These are phyloP conservation scores for Paramarasmius palmivorus DNA, from an alignment of 1,284 basidiomycete genomes.

Conservation along the genomic window DNA sequence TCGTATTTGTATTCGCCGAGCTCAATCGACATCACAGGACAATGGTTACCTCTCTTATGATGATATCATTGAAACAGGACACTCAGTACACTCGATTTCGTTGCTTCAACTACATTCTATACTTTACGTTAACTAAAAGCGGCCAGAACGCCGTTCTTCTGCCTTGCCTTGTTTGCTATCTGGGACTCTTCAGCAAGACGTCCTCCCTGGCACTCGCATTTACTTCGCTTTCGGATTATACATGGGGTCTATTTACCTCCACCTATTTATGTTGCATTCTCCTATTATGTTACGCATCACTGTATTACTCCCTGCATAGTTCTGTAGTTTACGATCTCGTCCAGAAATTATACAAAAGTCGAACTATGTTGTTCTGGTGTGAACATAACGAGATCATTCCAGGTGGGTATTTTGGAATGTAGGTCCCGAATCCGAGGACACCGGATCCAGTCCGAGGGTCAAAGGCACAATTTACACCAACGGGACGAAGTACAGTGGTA, in stretches of 20 bases:
- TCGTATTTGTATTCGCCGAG: slow-evolving; percentile 9
- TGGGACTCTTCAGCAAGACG: neutral
- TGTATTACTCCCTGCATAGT: neutral
- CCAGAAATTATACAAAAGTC: too few relatives aligned
- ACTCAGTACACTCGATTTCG: neutral
- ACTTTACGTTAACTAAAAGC: too few relatives aligned
- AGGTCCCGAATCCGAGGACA: too few relatives aligned
- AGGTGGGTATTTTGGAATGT: too few relatives aligned
- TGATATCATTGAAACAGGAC: slow-evolving; percentile 5
- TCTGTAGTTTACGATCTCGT: neutral
- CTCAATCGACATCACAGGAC: slow-evolving; percentile 44
- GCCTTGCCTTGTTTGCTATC: slow-evolving; percentile 1
- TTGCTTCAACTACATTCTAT: neutral
- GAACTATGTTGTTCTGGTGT: too few relatives aligned
- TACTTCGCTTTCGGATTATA: neutral
- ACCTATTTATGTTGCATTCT: neutral
- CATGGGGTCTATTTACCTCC: neutral
- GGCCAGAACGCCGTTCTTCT: too few relatives aligned
- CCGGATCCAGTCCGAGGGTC: too few relatives aligned
- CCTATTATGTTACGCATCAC: neutral
- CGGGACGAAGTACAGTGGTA: too few relatives aligned
- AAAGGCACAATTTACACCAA: too few relatives aligned
- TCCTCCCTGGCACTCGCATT: neutral
- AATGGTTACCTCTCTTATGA: slow-evolving; percentile 78
- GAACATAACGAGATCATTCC: too few relatives aligned